Evolutionary conservation across 176 grass and related monocot species (phyloP), one percentile per base, ranked within the genome.

Genomic region (Bothriochloa decipiens): DNA sequence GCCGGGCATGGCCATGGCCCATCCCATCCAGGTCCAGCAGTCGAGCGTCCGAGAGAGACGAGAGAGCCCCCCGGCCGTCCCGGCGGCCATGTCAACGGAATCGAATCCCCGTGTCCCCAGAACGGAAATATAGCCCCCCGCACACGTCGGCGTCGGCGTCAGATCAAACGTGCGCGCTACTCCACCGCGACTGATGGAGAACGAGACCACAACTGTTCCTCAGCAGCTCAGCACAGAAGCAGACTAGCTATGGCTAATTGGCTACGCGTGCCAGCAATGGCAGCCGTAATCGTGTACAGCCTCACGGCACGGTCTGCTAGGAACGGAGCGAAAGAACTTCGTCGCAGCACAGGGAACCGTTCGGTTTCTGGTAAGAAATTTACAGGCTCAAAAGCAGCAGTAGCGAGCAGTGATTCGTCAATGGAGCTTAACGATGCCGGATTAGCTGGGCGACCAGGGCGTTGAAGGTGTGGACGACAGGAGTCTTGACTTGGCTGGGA

Each of bases 401-500:
- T 17, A 14, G 68, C 23, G 37, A 43, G 4, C 29, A 25, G 68
- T 42, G 68, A 43, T 43, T 71, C 39, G 68, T 43, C 22, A 43
- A 17, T 25, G 53, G 50, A 27, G 16, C 4, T 35, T 11, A 25
- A 61, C 20, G 22, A n/a, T 42, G 47, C 49, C 20, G 80, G 68
- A 41, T 53, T 22, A 43, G 32, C 7, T 43, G 27, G 77, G 1
- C 13, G n/a, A n/a, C 40, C 14, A 46, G 27, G 42, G 5, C 29
- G 29, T 32, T 32, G 79, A 52, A 4, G 7, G 7, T 7, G 8
- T 7, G 8, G 40, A 42, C 15, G 46, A 52, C 49, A 18, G 16
- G 17, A 53, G 49, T 53, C 49, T 75, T 60, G 47, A 4, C 61
- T 80, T 73, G 23, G 6, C 15, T 57, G 35, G 9, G 78, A 87